phyloP scores from a whole-genome alignment of 768 basidiomycete species.

The Phlebiopsis gigantea region DNA sequence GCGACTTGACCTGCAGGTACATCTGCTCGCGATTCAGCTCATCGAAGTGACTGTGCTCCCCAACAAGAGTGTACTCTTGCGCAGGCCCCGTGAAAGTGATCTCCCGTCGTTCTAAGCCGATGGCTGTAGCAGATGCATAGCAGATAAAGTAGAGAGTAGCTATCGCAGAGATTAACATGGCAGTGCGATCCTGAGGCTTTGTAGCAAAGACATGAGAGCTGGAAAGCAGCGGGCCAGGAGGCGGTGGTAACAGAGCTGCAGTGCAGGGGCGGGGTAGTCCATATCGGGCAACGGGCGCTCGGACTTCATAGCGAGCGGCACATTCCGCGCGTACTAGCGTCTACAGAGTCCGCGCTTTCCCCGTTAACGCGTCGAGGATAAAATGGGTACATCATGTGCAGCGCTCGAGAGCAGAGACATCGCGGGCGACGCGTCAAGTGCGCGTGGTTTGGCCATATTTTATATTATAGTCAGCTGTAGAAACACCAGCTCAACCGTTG shows the following conservation, averaged over 20 bases:
- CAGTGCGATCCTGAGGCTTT: not conserved
- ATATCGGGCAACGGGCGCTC: not conserved
- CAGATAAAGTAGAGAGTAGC: not conserved
- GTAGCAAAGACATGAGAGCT: not conserved
- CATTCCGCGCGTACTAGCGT: too few relatives aligned
- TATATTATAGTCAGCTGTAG: too few relatives aligned
- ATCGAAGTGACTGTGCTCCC: not conserved
- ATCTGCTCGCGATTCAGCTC: not conserved
- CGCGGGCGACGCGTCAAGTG: too few relatives aligned
- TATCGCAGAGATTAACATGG: not conserved
- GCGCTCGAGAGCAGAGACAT: too few relatives aligned
- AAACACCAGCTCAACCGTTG: too few relatives aligned
- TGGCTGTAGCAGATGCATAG: not conserved
- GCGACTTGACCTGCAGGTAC: not conserved
- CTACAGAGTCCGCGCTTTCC: too few relatives aligned
- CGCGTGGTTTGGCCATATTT: too few relatives aligned
- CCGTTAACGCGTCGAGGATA: too few relatives aligned
- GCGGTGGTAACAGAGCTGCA: not conserved
- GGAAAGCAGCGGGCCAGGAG: not conserved
- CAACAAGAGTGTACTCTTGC: not conserved
- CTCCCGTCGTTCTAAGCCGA: not conserved
- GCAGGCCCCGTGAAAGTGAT: not conserved
- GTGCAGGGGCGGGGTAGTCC: constrained; percentile 4
- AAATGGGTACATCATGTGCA: too few relatives aligned
- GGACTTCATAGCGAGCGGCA: too few relatives aligned